Percentiles rank a stretch among this genome's conserved stretches.
Evolutionary conservation across 108 stramenopile genomes (phyloP).

Genomic region (Cyclostephanos invisitatus): DNA sequence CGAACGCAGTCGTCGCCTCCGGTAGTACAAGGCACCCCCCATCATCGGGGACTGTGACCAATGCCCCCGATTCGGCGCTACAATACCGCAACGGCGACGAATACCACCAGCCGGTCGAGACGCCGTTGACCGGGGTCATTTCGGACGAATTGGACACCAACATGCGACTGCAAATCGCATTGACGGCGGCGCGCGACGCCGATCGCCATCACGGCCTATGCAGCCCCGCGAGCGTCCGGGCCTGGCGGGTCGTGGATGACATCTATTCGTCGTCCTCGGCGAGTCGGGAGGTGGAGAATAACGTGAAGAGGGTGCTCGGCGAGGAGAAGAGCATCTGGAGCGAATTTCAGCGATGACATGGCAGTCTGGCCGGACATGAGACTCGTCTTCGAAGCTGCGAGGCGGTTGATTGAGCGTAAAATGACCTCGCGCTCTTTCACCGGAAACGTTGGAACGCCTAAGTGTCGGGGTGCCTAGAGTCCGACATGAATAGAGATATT

Average conservation of each 20-base stretch:
- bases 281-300: slow-evolving; percentile 14
- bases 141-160: slow-evolving; percentile 3
- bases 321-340: slow-evolving; percentile 19
- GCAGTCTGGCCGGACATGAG: neutral
- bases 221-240: slow-evolving; percentile 7
- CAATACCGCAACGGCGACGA: neutral
- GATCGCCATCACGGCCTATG: slow-evolving; percentile 13
- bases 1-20: neutral
- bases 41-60: neutral
- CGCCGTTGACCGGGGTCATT: neutral
- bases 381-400: no score
- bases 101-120: neutral
- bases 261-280: slow-evolving; percentile 6
- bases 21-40: neutral
- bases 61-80: neutral
- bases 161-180: slow-evolving; percentile 5
- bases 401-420: no score
- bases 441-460: no score
- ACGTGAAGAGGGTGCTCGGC: slow-evolving; percentile 7
- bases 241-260: slow-evolving; percentile 10
- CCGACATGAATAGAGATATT: no score
- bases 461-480: no score
- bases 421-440: no score
- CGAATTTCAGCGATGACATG: slow-evolving; percentile 2
- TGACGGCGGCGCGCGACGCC: slow-evolving; percentile 6